phyloP scores from a whole-genome alignment of 495 filamentous ascomycete species.

The Lasiosphaeris hirsuta region DNA sequence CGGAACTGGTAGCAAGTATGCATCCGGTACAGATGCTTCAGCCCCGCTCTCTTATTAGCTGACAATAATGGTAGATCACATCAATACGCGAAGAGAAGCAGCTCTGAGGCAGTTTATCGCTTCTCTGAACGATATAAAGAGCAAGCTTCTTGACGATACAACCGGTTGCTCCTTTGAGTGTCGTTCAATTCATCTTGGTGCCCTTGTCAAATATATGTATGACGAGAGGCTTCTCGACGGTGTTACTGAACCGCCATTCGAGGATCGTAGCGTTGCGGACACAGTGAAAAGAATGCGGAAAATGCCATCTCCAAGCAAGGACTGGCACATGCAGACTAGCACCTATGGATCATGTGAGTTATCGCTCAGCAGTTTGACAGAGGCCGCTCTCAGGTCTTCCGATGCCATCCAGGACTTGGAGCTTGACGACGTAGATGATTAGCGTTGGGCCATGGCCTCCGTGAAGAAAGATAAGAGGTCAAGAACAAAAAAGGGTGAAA shows the following conservation, averaged over 20 bases:
- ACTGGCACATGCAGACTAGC: neutral
- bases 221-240: slow-evolving; percentile 1
- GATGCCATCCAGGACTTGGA: no score
- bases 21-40: neutral
- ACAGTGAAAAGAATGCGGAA: neutral
- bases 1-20: slow-evolving; percentile 6
- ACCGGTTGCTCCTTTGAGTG: slow-evolving; percentile 16
- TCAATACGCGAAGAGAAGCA: slow-evolving; percentile 6
- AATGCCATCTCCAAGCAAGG: neutral
- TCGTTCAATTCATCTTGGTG: slow-evolving; percentile 9
- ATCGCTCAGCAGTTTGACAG: no score
- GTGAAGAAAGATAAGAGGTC: no score
- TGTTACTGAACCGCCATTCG: neutral
- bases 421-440: no score
- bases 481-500: no score
- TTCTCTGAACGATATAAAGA: neutral
- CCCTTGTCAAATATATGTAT: slow-evolving; percentile 11
- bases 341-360: no score
- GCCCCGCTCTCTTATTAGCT: neutral
- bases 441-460: no score
- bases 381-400: no score
- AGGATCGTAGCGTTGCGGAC: neutral
- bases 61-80: neutral
- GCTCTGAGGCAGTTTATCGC: neutral
- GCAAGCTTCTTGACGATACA: slow-evolving; percentile 1